Base-by-base conservation (phyloP, 2,329 filamentous ascomycete species). In the Cladosporium sp. region DNA sequence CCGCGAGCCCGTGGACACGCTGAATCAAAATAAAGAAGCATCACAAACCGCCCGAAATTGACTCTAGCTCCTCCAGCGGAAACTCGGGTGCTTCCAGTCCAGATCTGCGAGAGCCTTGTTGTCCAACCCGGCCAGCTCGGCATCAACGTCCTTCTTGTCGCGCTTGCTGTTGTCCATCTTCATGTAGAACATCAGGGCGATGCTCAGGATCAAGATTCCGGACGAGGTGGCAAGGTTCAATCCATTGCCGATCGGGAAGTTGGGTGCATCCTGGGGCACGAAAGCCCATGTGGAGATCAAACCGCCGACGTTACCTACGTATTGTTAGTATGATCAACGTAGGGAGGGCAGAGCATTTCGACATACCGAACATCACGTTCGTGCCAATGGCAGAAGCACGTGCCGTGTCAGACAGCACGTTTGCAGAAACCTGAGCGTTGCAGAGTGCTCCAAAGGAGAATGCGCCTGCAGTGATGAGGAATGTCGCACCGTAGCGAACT, bases 211-310 rank as follows among this genome's bases (percentile, higher is more conserved):
- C 14, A 91, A 73, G 1, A 86, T 86, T 1, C 79, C 78, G n/a
- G 80, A 81, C n/a, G 82, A 81, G 0, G 86, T 87, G 0, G 85
- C 89, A 51, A 91, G 72, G 73, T 92, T 92, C 39, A 92, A 75
- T 0, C 89, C 89, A 71, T 91, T 91, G 1, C 89, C 89, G 64
- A 91, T 90, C 67, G 81, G 86, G 71, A 87, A 92, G 65, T 91
- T 76, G 0, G 89, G 89, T 0, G 71, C 85, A 72, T 91, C 89
- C 69, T 79, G 85, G 0, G 84, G 83, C 18, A 91, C 71, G 76
- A 74, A 74, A 5, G 39, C 63, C 73, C 74, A 75, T 0, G 74
- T 76, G 1, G 68, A 69, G 51, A 75, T 71, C 21, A 76, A 58
- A 8, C 73, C 90, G 2, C 90, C 90, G n/a, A 91, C 74, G 63